These are phyloP conservation scores for Carpinus fangiana DNA, from an alignment of 306 rosid species.

Conservation along the genomic window DNA sequence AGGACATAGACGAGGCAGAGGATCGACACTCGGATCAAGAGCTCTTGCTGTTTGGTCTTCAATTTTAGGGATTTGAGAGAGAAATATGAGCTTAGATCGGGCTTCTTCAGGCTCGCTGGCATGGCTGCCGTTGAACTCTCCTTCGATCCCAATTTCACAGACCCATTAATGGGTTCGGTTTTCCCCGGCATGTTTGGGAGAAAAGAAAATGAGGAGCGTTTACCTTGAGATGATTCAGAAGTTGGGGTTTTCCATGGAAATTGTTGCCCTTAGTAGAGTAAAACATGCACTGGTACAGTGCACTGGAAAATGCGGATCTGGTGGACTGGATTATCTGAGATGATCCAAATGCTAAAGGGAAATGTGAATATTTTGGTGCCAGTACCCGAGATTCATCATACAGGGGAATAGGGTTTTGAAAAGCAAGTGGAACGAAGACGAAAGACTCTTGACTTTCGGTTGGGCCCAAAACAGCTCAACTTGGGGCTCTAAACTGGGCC, in stretches of 20 bases:
- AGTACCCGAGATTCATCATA: too few species aligned
- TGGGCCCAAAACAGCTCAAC: too few species aligned
- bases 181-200: constrained; percentile 43
- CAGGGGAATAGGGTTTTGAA: too few species aligned
- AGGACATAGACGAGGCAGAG: constrained; percentile 70
- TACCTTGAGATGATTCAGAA: neutral
- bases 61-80: constrained; percentile 65
- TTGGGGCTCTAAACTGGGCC: too few species aligned
- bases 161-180: constrained; percentile 33
- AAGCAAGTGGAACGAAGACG: too few species aligned
- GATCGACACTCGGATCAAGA: constrained; percentile 75
- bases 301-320: too few species aligned
- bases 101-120: constrained; percentile 23
- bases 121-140: constrained; percentile 16
- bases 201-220: neutral
- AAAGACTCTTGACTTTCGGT: too few species aligned
- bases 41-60: constrained; percentile 95
- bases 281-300: neutral
- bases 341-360: too few species aligned
- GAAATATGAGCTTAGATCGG: constrained; percentile 45
- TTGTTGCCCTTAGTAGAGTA: constrained; percentile 13
- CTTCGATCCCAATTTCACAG: constrained; percentile 31
- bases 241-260: constrained; percentile 28
- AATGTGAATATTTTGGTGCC: too few species aligned
- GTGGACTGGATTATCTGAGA: too few species aligned